Percentiles rank a stretch among this genome's conserved stretches.
Evolutionary conservation across 192 early-diverging fungal species (phyloP).

Genomic region (Obelidium mucronatum): DNA sequence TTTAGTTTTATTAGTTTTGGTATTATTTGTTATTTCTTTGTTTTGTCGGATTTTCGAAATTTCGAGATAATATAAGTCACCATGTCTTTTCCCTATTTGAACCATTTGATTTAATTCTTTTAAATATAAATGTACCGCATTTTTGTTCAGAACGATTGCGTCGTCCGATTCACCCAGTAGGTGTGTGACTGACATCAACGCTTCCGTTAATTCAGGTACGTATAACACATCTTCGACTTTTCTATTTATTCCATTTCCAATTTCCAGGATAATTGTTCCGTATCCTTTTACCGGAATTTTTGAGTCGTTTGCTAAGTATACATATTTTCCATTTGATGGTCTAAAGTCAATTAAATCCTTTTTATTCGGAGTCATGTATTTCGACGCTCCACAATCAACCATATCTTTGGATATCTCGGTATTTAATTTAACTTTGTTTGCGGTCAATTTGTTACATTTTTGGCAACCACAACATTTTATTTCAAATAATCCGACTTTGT

Average conservation of each 20-base stretch:
- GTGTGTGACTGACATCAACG: not conserved
- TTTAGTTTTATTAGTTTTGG: not conserved
- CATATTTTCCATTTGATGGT: not conserved
- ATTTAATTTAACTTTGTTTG: not conserved
- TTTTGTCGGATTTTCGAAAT: not conserved
- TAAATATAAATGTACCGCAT: slow-evolving; percentile 2
- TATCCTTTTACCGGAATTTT: not conserved
- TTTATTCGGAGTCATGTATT: not conserved
- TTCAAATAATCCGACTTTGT: not conserved
- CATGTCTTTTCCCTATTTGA: not conserved
- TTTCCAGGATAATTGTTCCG: not conserved
- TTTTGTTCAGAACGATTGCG: not conserved
- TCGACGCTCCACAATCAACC: slow-evolving; percentile 6
- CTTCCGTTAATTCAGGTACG: not conserved
- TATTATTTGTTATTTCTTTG: not conserved
- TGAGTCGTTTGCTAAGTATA: not conserved
- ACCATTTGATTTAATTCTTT: not conserved
- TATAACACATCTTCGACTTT: slow-evolving; percentile 3
- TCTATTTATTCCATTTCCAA: not conserved
- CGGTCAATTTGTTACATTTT: not conserved
- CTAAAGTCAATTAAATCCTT: not conserved
- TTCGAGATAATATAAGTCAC: not conserved
- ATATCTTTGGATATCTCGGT: not conserved
- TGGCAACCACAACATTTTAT: not conserved
- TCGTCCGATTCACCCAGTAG: not conserved